Evolutionary conservation across 2,329 filamentous ascomycete species (phyloP), one percentile per base, ranked within the genome.

Genomic region (Corniculantispora saksenae): DNA sequence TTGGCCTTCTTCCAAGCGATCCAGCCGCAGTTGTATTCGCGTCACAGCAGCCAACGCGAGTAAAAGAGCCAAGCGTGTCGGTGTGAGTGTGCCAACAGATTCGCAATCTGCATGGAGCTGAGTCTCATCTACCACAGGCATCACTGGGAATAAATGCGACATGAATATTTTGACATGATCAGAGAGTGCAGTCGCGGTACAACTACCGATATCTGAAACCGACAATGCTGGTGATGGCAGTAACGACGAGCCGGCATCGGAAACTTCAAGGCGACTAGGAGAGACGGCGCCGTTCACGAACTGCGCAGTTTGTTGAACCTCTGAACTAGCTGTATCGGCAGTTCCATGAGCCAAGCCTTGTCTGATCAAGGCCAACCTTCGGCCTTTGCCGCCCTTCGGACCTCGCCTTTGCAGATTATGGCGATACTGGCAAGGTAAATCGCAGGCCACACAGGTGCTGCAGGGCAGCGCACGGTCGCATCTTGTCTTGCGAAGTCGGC

Each of bases 401-500:
- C 74, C 74, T 19, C 72, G 74, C 38, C 73, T 69, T 15, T 72
- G 71, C 23, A 74, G 70, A 25, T 67, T 71, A 64, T 75, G 72
- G n/a, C 70, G 68, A 61, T 76, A 76, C 32, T 71, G 70, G 48
- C 74, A 76, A 29, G 64, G 70, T 56, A 75, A 67, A n/a, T 69
- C 66, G 3, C 69, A 69, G 32, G 67, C 60, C 59, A 69, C 64
- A 68, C 74, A 76, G 55, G 72, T 74, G 63, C 67, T 70, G 59
- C 73, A 75, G 9, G 73, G 75, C 29, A 70, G 53, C 2, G 69
- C 72, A 15, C 75, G 73, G 63, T 76, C 74, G 60, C 75, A 76
- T 62, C 75, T 76, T 59, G 75, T 72, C 63, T 76, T 76, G 61
- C 75, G 70, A 4, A 62, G 60, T 19, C 60, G 48, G 48, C 60